Base-by-base conservation (phyloP, 1,139 yeast species). In the Schwanniomyces etchellsii region DNA sequence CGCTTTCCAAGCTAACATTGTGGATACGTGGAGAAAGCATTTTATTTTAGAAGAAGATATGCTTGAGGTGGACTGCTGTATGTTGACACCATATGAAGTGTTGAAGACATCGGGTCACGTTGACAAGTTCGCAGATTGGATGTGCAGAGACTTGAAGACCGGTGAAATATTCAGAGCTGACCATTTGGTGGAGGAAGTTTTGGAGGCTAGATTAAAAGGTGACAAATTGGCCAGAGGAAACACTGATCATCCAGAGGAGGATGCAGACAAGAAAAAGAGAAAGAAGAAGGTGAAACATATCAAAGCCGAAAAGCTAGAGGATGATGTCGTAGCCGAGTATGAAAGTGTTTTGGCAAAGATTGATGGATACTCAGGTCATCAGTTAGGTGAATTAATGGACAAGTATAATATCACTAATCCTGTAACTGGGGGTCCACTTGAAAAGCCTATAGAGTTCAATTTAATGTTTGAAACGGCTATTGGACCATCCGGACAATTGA, bases 91-190 rank as follows among this genome's bases (percentile, higher is more conserved):
- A 12, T 81, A 85, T 52, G 98, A 93, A 56, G 98, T 93, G 27
- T 74, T 93, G 58, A 93, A 93, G 67, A 93, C 98, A 28, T 89
- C 97, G 31, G 99, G 99, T 47, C 99, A 93, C 60, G 98, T 93
- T 41, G 98, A 91, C 59, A 91, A 93, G 70, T 93, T 93, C 57
- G 85, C 96, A 41, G 99, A 93, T 60, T 93, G 96, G 96, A 91
- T 93, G 98, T 88, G 96, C 62, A 81, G 83, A 55, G 99, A 93
- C 61, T 69, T 78, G 52, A 83, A 85, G 55, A 83, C 96, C 28
- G 98, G 98, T 43, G 99, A 93, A 64, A 93, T 93, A 48, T 93
- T 93, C 71, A 78, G 99, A 64, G 97, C 97, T 31, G 99, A 93
- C 59, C 98, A 93, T 59, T 70, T 93, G 52, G 95, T 93, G 33